Percentiles rank a stretch among this genome's conserved stretches.
Conservation (phyloP, 352 stramenopile genomes). For the Elongisporangium prolatum region DNA sequence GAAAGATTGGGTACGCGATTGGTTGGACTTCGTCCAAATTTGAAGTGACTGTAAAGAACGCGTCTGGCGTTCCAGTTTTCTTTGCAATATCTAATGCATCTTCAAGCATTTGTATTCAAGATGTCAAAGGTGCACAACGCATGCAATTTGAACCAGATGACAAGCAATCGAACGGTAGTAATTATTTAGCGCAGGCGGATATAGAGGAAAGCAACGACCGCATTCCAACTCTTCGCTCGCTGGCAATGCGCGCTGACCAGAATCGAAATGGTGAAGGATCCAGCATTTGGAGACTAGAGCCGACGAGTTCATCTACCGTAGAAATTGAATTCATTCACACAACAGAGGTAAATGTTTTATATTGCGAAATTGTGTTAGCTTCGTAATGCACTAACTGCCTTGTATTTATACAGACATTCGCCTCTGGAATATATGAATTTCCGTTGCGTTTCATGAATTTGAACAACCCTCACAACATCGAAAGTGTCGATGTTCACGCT, state of each 20-base stretch:
- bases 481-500: slow-evolving; percentile 47
- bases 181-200: background rate
- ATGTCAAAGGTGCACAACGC: slow-evolving; percentile 25
- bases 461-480: slow-evolving; percentile 78
- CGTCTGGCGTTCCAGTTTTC: slow-evolving; percentile 52
- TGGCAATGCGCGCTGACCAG: slow-evolving; percentile 37
- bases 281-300: slow-evolving; percentile 47
- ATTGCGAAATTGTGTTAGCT: background rate
- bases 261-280: slow-evolving; percentile 7
- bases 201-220: background rate
- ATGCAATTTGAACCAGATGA: slow-evolving; percentile 19
- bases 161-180: background rate
- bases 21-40: slow-evolving; percentile 73
- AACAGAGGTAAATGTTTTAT: slow-evolving; percentile 36
- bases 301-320: slow-evolving; percentile 39
- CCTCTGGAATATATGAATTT: slow-evolving; percentile 56
- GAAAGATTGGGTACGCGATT: slow-evolving; percentile 81
- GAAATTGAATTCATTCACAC: slow-evolving; percentile 69
- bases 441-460: slow-evolving; percentile 64
- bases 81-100: slow-evolving; percentile 61
- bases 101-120: slow-evolving; percentile 41
- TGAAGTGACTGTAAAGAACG: slow-evolving; percentile 59
- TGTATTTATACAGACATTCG: slow-evolving; percentile 27
- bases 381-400: slow-evolving; percentile 1
- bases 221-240: slow-evolving; percentile 35